Evolutionary conservation across 352 stramenopile genomes (phyloP).

Genomic region (Phytophthora foliorum): DNA sequence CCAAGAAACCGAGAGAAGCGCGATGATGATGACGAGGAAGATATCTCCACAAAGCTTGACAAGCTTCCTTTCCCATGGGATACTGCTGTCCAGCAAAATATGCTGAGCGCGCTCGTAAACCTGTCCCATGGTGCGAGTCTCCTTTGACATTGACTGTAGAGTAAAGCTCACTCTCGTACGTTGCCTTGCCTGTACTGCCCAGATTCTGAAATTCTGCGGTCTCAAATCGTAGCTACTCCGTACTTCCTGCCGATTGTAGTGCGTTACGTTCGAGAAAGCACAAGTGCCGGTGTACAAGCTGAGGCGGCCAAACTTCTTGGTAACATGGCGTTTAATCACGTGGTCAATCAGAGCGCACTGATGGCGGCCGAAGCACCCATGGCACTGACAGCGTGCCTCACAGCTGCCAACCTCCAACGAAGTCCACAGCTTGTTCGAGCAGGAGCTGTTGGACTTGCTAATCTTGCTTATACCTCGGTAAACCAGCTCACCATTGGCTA

Average conservation of each 20-base stretch:
- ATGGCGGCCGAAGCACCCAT: constrained; percentile 69
- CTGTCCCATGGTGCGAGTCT: constrained; percentile 63
- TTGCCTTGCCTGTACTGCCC: constrained; percentile 1
- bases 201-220: constrained; percentile 82
- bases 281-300: constrained; percentile 43
- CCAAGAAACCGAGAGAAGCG: constrained; percentile 33
- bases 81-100: constrained; percentile 52
- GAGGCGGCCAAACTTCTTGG: constrained; percentile 74
- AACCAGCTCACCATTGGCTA: constrained; percentile 85
- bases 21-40: constrained; percentile 20
- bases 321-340: constrained; percentile 74
- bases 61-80: constrained; percentile 52
- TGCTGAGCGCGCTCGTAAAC: constrained; percentile 71
- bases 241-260: constrained; percentile 63
- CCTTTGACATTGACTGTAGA: background rate
- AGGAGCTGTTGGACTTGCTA: constrained; percentile 65
- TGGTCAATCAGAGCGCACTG: constrained; percentile 76
- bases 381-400: constrained; percentile 44
- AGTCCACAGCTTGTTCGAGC: constrained; percentile 51
- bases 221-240: constrained; percentile 71
- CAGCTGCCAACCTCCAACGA: constrained; percentile 44
- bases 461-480: constrained; percentile 73
- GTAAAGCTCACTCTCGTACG: constrained; percentile 1
- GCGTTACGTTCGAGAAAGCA: constrained; percentile 59
- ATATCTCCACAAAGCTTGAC: constrained; percentile 42